A percentile compares a stretch with the other conserved stretches of the same genome.
Conservation (phyloP, 2,329 filamentous ascomycete species). For the Chrysosporium keratinophilum region DNA sequence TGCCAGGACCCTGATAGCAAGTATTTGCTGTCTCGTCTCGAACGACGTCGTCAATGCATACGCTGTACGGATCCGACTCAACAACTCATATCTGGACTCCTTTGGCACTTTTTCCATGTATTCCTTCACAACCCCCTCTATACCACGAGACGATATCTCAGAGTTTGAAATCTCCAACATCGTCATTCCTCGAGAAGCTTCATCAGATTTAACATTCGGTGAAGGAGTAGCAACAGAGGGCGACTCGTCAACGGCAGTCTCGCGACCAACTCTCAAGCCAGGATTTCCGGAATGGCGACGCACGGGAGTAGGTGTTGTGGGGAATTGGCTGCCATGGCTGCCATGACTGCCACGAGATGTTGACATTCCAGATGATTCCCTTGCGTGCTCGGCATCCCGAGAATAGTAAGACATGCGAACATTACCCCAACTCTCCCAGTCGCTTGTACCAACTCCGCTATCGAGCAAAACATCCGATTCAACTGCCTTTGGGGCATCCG, state of each 20-base stretch:
- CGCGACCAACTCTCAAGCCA: constrained; percentile 43
- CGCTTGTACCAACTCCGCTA: constrained; percentile 26
- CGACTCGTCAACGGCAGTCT: constrained; percentile 38
- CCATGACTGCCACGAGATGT: constrained; percentile 19
- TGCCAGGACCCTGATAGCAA: constrained; percentile 73
- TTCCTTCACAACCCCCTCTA: constrained; percentile 31
- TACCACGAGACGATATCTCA: constrained; percentile 32
- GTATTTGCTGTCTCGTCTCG: constrained; percentile 60
- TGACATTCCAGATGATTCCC: constrained; percentile 26
- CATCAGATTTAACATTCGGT: constrained; percentile 29
- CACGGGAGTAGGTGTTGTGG: constrained; percentile 64
- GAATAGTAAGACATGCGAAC: constrained; percentile 73
- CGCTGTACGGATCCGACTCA: constrained; percentile 74
- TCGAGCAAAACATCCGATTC: constrained; percentile 23
- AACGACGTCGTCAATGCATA: constrained; percentile 61
- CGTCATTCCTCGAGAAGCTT: constrained; percentile 37
- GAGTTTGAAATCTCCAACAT: constrained; percentile 53
- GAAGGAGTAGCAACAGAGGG: constrained; percentile 40
- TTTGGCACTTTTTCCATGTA: constrained; percentile 56
- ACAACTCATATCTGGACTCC: constrained; percentile 67
- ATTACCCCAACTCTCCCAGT: constrained; percentile 69
- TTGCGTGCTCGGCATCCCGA: constrained; percentile 24
- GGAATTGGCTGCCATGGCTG: constrained; percentile 39
- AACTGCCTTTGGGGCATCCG: constrained; percentile 32
- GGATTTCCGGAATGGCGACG: constrained; percentile 53